These are phyloP conservation scores for Lasiosphaeriaceae sp. DNA, from an alignment of 495 filamentous ascomycete species.

Conservation along the genomic window DNA sequence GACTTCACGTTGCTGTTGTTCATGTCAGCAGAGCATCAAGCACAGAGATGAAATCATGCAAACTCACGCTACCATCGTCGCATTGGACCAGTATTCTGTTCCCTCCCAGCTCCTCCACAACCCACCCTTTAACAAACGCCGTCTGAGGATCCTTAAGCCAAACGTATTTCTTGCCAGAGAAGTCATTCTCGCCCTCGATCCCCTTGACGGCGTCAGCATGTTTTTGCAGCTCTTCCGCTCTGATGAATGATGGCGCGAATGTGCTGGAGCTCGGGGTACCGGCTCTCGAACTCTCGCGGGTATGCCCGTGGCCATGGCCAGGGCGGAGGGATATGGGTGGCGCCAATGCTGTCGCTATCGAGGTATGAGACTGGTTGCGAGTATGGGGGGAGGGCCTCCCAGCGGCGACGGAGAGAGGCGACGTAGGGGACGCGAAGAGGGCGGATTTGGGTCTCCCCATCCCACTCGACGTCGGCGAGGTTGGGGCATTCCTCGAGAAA, in stretches of 20 bases:
- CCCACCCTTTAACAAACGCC: constrained; percentile 89
- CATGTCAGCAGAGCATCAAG: constrained; percentile 19
- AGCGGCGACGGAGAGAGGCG: constrained; percentile 39
- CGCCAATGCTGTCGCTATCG: constrained; percentile 22
- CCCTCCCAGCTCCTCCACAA: constrained; percentile 73
- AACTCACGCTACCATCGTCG: constrained; percentile 83
- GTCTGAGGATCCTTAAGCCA: constrained; percentile 85
- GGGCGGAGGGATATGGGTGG: constrained; percentile 26
- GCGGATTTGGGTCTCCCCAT: constrained; percentile 67
- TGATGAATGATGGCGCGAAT: constrained; percentile 95
- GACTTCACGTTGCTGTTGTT: constrained; percentile 73
- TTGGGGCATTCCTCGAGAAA: constrained; percentile 60
- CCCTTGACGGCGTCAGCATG: constrained; percentile 65
- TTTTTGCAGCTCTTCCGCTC: constrained; percentile 67
- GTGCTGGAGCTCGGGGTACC: constrained; percentile 59
- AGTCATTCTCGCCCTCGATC: constrained; percentile 93
- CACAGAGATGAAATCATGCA: neutral
- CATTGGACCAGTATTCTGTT: constrained; percentile 77
- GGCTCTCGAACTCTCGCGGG: constrained; percentile 60
- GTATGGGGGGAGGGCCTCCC: constrained; percentile 33
- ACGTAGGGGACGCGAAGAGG: constrained; percentile 52
- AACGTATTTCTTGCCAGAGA: constrained; percentile 98
- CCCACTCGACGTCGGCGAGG: constrained; percentile 55
- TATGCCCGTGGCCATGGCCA: constrained; percentile 38
- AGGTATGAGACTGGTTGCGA: constrained; percentile 43